Percentiles rank a stretch among this genome's conserved stretches.
phyloP scores from a whole-genome alignment of 805 yeast genomes.

The Saturnispora mendoncae region DNA sequence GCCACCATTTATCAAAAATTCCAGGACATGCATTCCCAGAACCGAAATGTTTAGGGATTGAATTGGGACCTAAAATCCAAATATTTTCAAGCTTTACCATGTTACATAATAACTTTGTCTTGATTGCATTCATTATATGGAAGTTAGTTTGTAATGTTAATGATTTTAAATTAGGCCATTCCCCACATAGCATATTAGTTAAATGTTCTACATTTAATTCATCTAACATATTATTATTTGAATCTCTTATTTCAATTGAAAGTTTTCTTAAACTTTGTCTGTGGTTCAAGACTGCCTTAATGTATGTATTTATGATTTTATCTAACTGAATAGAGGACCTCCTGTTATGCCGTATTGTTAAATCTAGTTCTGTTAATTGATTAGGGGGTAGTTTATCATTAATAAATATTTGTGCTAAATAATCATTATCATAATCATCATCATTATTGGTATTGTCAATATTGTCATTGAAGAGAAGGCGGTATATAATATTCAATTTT shows the following conservation, averaged over 20 bases:
- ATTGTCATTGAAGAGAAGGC: no score
- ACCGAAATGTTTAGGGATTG: slow-evolving; percentile 50
- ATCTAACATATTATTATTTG: not conserved
- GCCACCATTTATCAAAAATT: slow-evolving; percentile 47
- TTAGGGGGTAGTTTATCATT: slow-evolving; percentile 9
- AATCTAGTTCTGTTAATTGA: slow-evolving; percentile 20
- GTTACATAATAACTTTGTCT: slow-evolving; percentile 21
- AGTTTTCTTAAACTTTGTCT: slow-evolving; percentile 16
- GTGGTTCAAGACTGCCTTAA: slow-evolving; percentile 12
- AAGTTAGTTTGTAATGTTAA: slow-evolving; percentile 33
- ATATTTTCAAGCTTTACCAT: slow-evolving; percentile 28
- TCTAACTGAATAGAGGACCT: slow-evolving; percentile 14
- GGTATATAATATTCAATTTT: slow-evolving; percentile 20
- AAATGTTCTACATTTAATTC: not conserved
- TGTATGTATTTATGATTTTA: slow-evolving; percentile 16
- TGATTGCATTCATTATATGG: slow-evolving; percentile 27
- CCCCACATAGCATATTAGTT: not conserved
- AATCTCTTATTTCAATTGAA: slow-evolving; percentile 17
- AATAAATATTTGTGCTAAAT: slow-evolving; percentile 17
- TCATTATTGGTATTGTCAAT: no score
- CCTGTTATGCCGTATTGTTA: slow-evolving; percentile 18
- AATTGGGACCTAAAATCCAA: slow-evolving; percentile 40
- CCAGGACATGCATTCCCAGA: slow-evolving; percentile 45
- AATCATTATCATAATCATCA: no score
- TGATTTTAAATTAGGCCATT: slow-evolving; percentile 24